Conservation (phyloP, 1,284 basidiomycete genomes). For the Pulchroboletus neoregius region DNA sequence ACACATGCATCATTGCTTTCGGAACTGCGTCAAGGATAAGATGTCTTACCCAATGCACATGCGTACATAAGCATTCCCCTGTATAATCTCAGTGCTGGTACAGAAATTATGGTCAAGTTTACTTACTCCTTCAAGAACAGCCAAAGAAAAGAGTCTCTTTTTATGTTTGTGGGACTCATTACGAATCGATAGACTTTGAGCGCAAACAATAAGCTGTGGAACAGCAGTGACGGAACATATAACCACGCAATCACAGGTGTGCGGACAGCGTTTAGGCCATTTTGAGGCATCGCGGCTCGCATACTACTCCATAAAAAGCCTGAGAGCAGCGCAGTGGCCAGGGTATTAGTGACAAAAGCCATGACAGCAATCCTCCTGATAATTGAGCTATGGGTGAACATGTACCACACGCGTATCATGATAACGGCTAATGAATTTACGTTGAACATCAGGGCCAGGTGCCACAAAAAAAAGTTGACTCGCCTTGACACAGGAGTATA, state of each 20-base stretch:
- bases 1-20: not conserved
- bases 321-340: slow-evolving; percentile 1
- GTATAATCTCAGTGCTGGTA: not conserved
- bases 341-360: not conserved
- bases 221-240: slow-evolving; percentile 15
- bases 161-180: slow-evolving; percentile 13
- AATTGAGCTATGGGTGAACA: slow-evolving; percentile 14
- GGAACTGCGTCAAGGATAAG: not conserved
- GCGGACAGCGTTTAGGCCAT: not conserved
- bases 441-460: not conserved
- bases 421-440: slow-evolving; percentile 10
- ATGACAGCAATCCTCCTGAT: slow-evolving; percentile 11
- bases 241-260: slow-evolving; percentile 7
- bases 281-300: not conserved
- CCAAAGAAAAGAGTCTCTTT: slow-evolving; percentile 18
- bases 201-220: slow-evolving; percentile 22
- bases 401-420: slow-evolving; percentile 24
- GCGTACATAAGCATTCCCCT: slow-evolving; percentile 26
- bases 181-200: slow-evolving; percentile 26
- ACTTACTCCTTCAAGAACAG: slow-evolving; percentile 19
- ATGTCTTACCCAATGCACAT: slow-evolving; percentile 12
- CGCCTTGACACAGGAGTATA: slow-evolving; percentile 13
- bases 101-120: not conserved
- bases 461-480: no score
- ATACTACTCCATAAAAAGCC: not conserved